Conservation (phyloP, 768 basidiomycete genomes). For the Mycena capillaripes region DNA sequence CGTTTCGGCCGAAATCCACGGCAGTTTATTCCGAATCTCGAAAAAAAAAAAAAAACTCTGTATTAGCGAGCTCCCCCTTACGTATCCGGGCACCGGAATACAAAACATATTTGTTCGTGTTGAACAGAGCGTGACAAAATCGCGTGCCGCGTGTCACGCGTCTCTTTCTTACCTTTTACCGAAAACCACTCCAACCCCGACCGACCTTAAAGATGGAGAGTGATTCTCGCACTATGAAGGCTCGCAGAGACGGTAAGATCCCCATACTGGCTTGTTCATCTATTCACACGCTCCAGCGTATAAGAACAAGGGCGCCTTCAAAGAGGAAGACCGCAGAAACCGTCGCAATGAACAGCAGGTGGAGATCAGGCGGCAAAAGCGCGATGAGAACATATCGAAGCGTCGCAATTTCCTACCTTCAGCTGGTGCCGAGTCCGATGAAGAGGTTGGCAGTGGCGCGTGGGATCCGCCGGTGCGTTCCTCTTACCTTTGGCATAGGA, state of each 20-base stretch:
- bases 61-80: too few species aligned
- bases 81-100: too few species aligned
- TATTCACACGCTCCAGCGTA: slow-evolving; percentile 73
- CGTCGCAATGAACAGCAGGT: slow-evolving; percentile 99
- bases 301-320: slow-evolving; percentile 92
- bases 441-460: slow-evolving; percentile 77
- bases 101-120: too few species aligned
- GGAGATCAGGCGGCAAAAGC: slow-evolving; percentile 97
- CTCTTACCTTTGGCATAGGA: slow-evolving; percentile 29
- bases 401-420: slow-evolving; percentile 92
- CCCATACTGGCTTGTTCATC: slow-evolving; percentile 34
- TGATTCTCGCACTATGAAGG: slow-evolving; percentile 81
- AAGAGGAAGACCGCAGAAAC: slow-evolving; percentile 93
- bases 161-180: slow-evolving; percentile 26
- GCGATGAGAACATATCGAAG: slow-evolving; percentile 99
- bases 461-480: slow-evolving; percentile 85
- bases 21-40: too few species aligned
- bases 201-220: slow-evolving; percentile 54
- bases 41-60: too few species aligned
- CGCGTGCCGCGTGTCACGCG: neutral
- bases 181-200: slow-evolving; percentile 40
- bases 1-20: too few species aligned
- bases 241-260: slow-evolving; percentile 77
- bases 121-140: too few species aligned
- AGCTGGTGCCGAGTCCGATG: slow-evolving; percentile 88